Evolutionary conservation across 2,329 filamentous ascomycete genomes (phyloP).

Genomic region (Ophiocordyceps sinensis): DNA sequence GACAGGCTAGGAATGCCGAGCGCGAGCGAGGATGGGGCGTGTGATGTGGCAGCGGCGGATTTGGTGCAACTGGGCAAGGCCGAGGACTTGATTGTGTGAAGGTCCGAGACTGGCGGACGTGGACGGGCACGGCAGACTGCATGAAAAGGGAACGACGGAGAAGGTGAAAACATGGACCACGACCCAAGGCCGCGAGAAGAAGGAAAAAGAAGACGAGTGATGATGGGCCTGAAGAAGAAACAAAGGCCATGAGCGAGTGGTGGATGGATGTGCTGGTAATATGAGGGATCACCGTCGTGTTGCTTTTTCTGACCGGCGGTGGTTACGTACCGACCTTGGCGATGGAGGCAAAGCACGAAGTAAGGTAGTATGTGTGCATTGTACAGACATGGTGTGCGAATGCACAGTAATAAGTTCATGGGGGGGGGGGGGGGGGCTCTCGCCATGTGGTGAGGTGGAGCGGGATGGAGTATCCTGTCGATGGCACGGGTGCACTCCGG

Average conservation of each 20-base stretch:
- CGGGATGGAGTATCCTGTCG: too few relatives aligned
- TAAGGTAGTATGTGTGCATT: too few relatives aligned
- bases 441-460: too few relatives aligned
- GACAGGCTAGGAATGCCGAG: slow-evolving; percentile 4
- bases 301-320: slow-evolving; percentile 2
- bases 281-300: not conserved
- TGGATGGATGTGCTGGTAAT: not conserved
- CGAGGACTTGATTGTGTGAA: slow-evolving; percentile 2
- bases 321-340: not conserved
- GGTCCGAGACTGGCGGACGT: not conserved
- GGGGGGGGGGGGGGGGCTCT: too few relatives aligned
- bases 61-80: slow-evolving; percentile 4
- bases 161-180: not conserved
- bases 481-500: too few relatives aligned
- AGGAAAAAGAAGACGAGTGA: not conserved
- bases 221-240: not conserved
- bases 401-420: too few relatives aligned
- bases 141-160: not conserved
- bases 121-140: slow-evolving; percentile 3
- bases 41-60: slow-evolving; percentile 5
- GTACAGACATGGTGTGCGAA: too few relatives aligned
- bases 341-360: too few relatives aligned
- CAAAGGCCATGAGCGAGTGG: not conserved
- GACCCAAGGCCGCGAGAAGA: not conserved
- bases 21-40: not conserved